Percentiles rank a stretch among this genome's conserved stretches.
These are phyloP conservation scores for Leptodontidium sp. DNA, from an alignment of 2,329 filamentous ascomycete genomes.

Conservation along the genomic window DNA sequence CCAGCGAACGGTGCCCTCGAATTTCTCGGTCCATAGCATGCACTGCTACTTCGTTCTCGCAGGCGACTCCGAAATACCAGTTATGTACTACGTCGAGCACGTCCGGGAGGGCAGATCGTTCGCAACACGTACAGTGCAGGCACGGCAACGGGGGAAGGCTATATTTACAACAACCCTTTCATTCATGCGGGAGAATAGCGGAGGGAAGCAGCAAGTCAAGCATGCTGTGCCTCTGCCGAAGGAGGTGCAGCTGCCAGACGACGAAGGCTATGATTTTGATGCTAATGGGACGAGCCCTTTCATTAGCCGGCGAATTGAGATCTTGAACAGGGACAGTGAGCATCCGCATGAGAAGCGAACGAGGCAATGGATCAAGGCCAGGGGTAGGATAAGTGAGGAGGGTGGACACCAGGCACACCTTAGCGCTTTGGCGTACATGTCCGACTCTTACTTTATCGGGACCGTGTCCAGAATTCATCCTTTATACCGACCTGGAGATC, in stretches of 20 bases:
- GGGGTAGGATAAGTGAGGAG: constrained; percentile 74
- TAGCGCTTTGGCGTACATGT: constrained; percentile 90
- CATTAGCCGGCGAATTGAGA: constrained; percentile 62
- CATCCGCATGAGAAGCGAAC: constrained; percentile 72
- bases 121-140: constrained; percentile 94
- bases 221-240: constrained; percentile 71
- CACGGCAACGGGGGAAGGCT: constrained; percentile 82
- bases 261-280: constrained; percentile 49
- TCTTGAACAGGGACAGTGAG: constrained; percentile 58
- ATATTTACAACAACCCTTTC: constrained; percentile 97
- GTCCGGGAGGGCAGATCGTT: constrained; percentile 91
- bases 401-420: constrained; percentile 85
- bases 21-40: constrained; percentile 92
- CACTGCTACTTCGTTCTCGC: constrained; percentile 99
- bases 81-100: constrained; percentile 94
- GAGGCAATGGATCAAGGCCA: constrained; percentile 77
- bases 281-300: constrained; percentile 57
- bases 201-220: constrained; percentile 60
- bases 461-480: constrained; percentile 84
- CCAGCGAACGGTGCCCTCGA: constrained; percentile 81
- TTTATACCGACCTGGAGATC: constrained; percentile 75
- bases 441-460: constrained; percentile 91
- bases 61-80: constrained; percentile 82
- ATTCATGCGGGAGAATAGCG: constrained; percentile 75
- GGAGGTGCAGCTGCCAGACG: constrained; percentile 51